A percentile compares a stretch with the other conserved stretches of the same genome.
These are phyloP conservation scores for Aspergillus nidulans DNA, from an alignment of 495 filamentous ascomycete genomes.

Conservation along the genomic window DNA sequence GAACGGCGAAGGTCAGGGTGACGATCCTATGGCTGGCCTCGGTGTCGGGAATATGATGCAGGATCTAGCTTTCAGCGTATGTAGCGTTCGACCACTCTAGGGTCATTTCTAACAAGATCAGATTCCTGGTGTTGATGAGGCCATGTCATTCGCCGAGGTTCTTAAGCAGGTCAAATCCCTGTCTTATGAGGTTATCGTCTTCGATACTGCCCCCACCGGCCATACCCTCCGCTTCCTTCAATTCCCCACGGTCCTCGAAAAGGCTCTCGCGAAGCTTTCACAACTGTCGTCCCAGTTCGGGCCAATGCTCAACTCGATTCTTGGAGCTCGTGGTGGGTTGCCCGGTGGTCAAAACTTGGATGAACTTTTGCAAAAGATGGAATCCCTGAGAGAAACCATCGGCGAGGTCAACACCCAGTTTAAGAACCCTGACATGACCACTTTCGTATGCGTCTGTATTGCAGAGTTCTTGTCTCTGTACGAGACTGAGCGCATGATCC, in stretches of 20 bases:
- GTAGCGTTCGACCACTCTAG: constrained; percentile 21
- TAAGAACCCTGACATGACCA: constrained; percentile 93
- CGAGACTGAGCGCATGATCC: constrained; percentile 99
- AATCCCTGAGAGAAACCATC: constrained; percentile 86
- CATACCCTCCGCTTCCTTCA: constrained; percentile 99
- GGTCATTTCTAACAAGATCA: constrained; percentile 32
- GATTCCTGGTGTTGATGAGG: constrained; percentile 98
- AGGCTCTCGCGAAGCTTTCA: constrained; percentile 92
- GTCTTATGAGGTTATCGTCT: constrained; percentile 97
- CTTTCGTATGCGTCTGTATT: constrained; percentile 98
- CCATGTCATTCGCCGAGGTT: constrained; percentile 99
- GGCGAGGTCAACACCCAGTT: constrained; percentile 96
- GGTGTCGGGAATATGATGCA: constrained; percentile 74
- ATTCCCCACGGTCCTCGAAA: constrained; percentile 97
- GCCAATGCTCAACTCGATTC: constrained; percentile 88
- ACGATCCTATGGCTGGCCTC: constrained; percentile 60
- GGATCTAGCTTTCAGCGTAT: constrained; percentile 65
- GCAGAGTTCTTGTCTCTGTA: constrained; percentile 96
- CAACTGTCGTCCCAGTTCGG: constrained; percentile 92
- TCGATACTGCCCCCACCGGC: constrained; percentile 98
- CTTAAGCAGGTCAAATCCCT: constrained; percentile 99
- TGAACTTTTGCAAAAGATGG: constrained; percentile 91
- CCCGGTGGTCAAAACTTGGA: constrained; percentile 88
- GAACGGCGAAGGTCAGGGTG: constrained; percentile 67
- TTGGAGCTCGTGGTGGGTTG: constrained; percentile 75